Evolutionary conservation across 2,329 filamentous ascomycete genomes (phyloP), one percentile per base, ranked within the genome.

Genomic region (Colletotrichum somersetense): DNA sequence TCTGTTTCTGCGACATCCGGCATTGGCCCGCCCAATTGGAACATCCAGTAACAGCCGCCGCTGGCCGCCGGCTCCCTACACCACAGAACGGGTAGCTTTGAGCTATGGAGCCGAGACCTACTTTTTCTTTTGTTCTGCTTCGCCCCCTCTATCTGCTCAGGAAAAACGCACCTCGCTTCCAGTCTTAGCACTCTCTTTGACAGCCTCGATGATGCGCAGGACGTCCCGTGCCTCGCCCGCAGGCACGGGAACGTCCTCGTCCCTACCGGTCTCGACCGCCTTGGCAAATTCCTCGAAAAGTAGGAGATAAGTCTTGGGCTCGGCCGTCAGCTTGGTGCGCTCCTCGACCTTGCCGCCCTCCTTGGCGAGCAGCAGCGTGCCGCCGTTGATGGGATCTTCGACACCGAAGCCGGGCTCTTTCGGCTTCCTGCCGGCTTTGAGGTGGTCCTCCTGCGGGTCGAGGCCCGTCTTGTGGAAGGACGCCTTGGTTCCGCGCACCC

Each of bases 401-500:
- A 87, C 79, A 2, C 91, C 93, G 77, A 93, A 95, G 4, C 83
- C 87, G 4, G 85, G 79, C 67, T 93, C 90, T 0, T 86, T 85
- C 8, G 90, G 89, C 79, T 85, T 87, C 75, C 88, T 80, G 11
- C 93, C 93, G 2, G 83, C 85, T 79, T 89, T 89, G 65, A 95
- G 86, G 80, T 94, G 92, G 67, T 91, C 89, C 82, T 96, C 93
- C 81, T 96, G 93, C 1, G 89, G 84, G 79, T 96, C 93, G 2
- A 96, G 85, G 66, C 87, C 85, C 50, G 84, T 82, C 85, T 95
- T 96, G 83, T 89, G 91, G 81, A 91, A 96, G 77, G 89, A 92
- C 0, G 92, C 93, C 81, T 91, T 90, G 23, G 89, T 89, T 30
- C 93, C 93, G 35, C 93, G 86, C 12, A 95, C 85, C 93, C 93